A percentile compares a stretch with the other conserved stretches of the same genome.
These are phyloP conservation scores for Westerdykella ornata DNA, from an alignment of 2,329 filamentous ascomycete species.

Conservation along the genomic window DNA sequence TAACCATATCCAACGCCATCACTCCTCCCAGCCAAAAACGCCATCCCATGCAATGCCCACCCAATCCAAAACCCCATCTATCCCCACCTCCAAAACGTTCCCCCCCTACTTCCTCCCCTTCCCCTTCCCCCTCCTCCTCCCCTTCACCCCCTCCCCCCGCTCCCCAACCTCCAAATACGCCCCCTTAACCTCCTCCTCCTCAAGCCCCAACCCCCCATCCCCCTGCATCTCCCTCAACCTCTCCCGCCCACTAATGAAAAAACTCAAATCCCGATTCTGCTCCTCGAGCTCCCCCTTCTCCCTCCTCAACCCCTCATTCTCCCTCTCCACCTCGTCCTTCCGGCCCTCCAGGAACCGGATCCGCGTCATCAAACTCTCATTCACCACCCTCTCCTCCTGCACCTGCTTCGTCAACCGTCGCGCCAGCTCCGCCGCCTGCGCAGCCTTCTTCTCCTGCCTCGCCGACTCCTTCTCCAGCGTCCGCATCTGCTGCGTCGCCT, in stretches of 20 bases:
- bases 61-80: too few relatives aligned
- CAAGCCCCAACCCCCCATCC: constrained; percentile 61
- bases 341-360: constrained; percentile 63
- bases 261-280: constrained; percentile 77
- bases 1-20: too few relatives aligned
- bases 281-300: constrained; percentile 54
- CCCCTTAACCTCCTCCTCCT: constrained; percentile 56
- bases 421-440: constrained; percentile 68
- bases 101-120: constrained; percentile 5
- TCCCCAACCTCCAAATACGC: constrained; percentile 12
- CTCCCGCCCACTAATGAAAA: constrained; percentile 80
- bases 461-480: constrained; percentile 65
- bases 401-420: constrained; percentile 67
- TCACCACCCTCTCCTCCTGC: constrained; percentile 81
- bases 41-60: too few relatives aligned
- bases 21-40: too few relatives aligned
- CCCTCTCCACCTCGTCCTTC: constrained; percentile 40
- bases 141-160: too few relatives aligned
- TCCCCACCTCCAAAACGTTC: too few relatives aligned
- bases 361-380: constrained; percentile 71
- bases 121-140: constrained; percentile 12
- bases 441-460: constrained; percentile 49
- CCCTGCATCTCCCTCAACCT: constrained; percentile 66
- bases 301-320: constrained; percentile 44
- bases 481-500: constrained; percentile 52